A percentile compares a stretch with the other conserved stretches of the same genome.
Evolutionary conservation across 768 basidiomycete species (phyloP).

Genomic region (Russula sp.): DNA sequence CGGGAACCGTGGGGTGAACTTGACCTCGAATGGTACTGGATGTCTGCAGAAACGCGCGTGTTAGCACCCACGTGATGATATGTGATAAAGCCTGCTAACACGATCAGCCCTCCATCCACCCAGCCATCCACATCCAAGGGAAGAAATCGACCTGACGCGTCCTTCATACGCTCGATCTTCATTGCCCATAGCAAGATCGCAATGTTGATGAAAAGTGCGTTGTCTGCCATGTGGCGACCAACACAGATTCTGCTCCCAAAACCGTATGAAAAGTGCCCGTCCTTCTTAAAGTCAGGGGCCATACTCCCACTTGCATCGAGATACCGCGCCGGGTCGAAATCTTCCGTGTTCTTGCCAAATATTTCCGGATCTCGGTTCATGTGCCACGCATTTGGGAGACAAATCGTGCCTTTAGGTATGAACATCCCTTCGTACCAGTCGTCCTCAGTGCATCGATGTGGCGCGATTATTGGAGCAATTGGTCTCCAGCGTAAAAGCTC

Average conservation of each 20-base stretch:
- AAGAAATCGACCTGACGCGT: background rate
- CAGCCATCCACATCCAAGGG: constrained; percentile 7
- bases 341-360: background rate
- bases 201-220: background rate
- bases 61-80: background rate
- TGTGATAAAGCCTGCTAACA: constrained; percentile 3
- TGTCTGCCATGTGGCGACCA: background rate
- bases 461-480: background rate
- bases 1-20: background rate
- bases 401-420: background rate
- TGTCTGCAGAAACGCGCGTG: background rate
- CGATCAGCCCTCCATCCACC: background rate
- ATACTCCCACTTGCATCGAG: background rate
- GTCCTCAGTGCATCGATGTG: background rate
- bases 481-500: background rate
- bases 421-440: constrained; percentile 12
- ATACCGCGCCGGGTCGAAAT: background rate
- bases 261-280: background rate
- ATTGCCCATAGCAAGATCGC: background rate
- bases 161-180: background rate
- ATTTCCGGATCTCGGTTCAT: background rate
- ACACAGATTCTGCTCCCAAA: background rate
- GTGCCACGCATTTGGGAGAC: background rate
- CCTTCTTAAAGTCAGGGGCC: background rate
- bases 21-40: background rate